Conservation (phyloP, 2,329 filamentous ascomycete species). For the Ceratocystis huliohia region DNA sequence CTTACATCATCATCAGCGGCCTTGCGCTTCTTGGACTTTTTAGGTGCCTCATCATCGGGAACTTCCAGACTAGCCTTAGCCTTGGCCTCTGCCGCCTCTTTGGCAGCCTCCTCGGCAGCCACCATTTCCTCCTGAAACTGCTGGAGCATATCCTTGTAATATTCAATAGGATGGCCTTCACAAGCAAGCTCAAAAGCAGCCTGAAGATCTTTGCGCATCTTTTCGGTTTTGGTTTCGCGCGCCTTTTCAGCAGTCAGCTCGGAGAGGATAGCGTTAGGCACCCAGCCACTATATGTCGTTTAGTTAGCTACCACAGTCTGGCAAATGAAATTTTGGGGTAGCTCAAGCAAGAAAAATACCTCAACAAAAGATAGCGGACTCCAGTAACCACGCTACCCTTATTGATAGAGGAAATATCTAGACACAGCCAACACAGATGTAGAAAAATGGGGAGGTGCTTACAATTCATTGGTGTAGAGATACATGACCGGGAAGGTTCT, state of each 20-base stretch:
- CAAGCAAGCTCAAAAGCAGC: constrained; percentile 69
- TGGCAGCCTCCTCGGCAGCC: constrained; percentile 39
- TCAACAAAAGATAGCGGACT: background rate
- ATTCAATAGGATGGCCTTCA: constrained; percentile 61
- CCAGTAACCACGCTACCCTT: background rate
- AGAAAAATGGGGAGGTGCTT: constrained; percentile 34
- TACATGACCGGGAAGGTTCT: constrained; percentile 94
- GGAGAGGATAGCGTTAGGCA: constrained; percentile 68
- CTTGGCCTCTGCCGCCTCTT: constrained; percentile 34
- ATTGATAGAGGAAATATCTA: background rate
- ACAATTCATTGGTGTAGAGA: constrained; percentile 93
- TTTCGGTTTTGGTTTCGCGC: constrained; percentile 54
- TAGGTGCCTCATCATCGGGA: constrained; percentile 45
- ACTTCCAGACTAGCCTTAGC: constrained; percentile 33
- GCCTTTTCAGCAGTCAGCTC: constrained; percentile 65
- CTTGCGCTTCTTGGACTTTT: constrained; percentile 75
- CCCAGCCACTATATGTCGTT: constrained; percentile 61
- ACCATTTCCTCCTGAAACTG: constrained; percentile 54
- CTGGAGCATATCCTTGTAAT: constrained; percentile 71
- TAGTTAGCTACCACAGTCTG: background rate
- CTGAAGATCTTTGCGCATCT: constrained; percentile 67
- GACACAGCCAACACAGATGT: background rate
- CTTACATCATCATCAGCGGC: constrained; percentile 56
- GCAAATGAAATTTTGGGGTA: background rate
- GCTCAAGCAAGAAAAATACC: background rate